Evolutionary conservation across 2,329 filamentous ascomycete genomes (phyloP).

Genomic region (Epichloe coenophiala): DNA sequence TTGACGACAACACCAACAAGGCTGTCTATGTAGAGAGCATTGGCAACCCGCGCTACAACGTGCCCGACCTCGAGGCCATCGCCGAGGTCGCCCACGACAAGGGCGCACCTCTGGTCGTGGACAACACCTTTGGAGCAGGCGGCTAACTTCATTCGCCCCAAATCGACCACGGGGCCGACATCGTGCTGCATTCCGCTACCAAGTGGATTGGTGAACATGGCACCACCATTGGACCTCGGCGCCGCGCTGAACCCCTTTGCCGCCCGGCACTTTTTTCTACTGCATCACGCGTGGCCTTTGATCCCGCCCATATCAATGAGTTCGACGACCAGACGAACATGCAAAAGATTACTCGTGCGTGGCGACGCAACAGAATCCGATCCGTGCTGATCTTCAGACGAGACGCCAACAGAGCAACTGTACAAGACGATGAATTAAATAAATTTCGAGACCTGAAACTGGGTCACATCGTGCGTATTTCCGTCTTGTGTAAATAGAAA

Average conservation of each 20-base stretch:
- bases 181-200: slow-evolving; percentile 85
- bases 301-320: not conserved
- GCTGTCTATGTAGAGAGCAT: slow-evolving; percentile 86
- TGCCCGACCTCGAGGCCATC: slow-evolving; percentile 82
- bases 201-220: slow-evolving; percentile 98
- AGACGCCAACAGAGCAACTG: not conserved
- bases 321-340: not conserved
- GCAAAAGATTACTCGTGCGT: not conserved
- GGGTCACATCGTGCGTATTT: not conserved
- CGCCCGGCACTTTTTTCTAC: not conserved
- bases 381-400: not conserved
- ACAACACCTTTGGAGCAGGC: slow-evolving; percentile 92
- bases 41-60: slow-evolving; percentile 85
- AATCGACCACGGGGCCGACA: slow-evolving; percentile 78
- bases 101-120: slow-evolving; percentile 57
- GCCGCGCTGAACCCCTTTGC: no score
- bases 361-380: not conserved
- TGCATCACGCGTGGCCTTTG: not conserved
- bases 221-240: slow-evolving; percentile 56
- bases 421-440: not conserved
- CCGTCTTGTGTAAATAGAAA: not conserved
- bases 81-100: slow-evolving; percentile 60
- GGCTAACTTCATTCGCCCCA: slow-evolving; percentile 79
- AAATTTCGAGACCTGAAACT: not conserved
- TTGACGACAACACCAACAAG: slow-evolving; percentile 92